A percentile compares a stretch with the other conserved stretches of the same genome.
phyloP scores from a whole-genome alignment of 805 yeast genomes.

The Candida silvatica region DNA sequence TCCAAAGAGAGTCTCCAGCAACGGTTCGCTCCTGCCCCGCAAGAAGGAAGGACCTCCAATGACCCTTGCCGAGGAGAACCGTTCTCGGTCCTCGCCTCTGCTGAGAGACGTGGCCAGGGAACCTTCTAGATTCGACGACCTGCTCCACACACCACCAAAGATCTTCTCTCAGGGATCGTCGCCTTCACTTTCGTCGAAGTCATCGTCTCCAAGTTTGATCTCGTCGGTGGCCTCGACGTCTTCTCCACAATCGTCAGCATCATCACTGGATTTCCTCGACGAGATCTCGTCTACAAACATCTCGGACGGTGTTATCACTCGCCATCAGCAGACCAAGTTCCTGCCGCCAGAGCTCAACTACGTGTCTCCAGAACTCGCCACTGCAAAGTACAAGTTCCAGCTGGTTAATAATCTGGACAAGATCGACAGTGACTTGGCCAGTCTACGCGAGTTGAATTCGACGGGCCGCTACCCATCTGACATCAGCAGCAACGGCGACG shows the following conservation, averaged over 20 bases:
- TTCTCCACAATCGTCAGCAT: slow-evolving; percentile 22
- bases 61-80: neutral
- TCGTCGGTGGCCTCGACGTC: slow-evolving; percentile 17
- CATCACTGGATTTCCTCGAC: slow-evolving; percentile 13
- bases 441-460: slow-evolving; percentile 12
- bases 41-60: neutral
- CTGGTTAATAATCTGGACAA: slow-evolving; percentile 18
- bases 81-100: neutral
- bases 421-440: slow-evolving; percentile 8
- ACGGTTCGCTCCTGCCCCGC: too few species aligned
- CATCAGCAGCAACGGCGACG: too few species aligned
- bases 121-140: slow-evolving; percentile 1
- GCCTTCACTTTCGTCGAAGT: slow-evolving; percentile 19
- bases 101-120: neutral
- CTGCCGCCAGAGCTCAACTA: slow-evolving; percentile 34
- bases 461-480: neutral
- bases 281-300: slow-evolving; percentile 4
- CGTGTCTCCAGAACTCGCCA: slow-evolving; percentile 15
- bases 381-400: slow-evolving; percentile 17
- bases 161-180: slow-evolving; percentile 10
- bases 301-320: neutral
- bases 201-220: slow-evolving; percentile 22
- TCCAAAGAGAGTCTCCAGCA: too few species aligned
- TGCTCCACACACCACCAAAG: slow-evolving; percentile 10
- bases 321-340: slow-evolving; percentile 10